These are phyloP conservation scores for Beauveria sp. DNA, from an alignment of 2,329 filamentous ascomycete genomes.

Conservation along the genomic window DNA sequence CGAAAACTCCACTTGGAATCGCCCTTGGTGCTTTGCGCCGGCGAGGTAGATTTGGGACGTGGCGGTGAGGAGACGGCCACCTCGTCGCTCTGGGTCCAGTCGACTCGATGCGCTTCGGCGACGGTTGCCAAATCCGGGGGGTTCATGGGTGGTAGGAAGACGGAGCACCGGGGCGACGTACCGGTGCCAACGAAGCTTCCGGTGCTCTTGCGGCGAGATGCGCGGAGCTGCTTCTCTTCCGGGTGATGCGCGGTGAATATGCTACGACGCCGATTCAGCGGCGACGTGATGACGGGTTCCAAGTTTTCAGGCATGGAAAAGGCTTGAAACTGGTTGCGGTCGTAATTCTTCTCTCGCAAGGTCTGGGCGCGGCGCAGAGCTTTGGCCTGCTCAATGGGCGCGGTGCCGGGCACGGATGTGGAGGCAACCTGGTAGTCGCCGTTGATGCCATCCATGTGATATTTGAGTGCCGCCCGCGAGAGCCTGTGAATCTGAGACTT, in stretches of 20 bases:
- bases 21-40: constrained; percentile 22
- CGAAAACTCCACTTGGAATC: constrained; percentile 45
- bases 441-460: constrained; percentile 28
- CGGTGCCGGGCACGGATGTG: constrained; percentile 20
- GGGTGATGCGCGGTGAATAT: background rate
- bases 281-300: background rate
- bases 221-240: constrained; percentile 14
- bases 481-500: constrained; percentile 34
- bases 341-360: constrained; percentile 29
- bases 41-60: background rate
- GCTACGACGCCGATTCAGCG: background rate
- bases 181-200: constrained; percentile 22
- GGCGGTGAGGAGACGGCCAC: constrained; percentile 10
- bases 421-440: constrained; percentile 14
- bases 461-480: constrained; percentile 34
- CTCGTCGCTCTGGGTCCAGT: constrained; percentile 55
- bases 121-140: constrained; percentile 17
- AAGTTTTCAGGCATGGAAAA: constrained; percentile 16
- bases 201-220: constrained; percentile 29
- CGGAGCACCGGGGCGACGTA: constrained; percentile 11
- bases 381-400: constrained; percentile 27
- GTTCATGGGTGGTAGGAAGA: constrained; percentile 1
- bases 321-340: constrained; percentile 37
- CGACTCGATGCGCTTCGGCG: constrained; percentile 35
- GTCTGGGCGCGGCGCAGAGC: constrained; percentile 31